Percentiles rank a stretch among this genome's conserved stretches.
These are phyloP conservation scores for Camellia sinensis DNA, from an alignment of 148 eudicot genomes.

Conservation along the genomic window DNA sequence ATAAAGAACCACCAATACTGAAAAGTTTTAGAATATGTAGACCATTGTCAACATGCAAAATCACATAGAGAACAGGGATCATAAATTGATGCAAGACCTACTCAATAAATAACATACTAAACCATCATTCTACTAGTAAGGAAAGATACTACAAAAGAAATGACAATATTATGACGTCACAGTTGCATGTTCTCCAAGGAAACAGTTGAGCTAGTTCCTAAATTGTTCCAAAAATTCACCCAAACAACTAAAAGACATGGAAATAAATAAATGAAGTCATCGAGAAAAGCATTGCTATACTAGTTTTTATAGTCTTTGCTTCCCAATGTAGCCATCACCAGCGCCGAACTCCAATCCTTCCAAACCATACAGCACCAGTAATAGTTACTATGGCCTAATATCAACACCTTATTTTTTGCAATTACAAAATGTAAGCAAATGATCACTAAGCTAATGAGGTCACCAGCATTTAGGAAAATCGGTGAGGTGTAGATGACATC, in stretches of 20 bases:
- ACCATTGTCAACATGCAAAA: background rate
- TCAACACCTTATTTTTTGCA: background rate
- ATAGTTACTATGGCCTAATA: too few relatives aligned
- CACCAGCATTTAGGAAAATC: background rate
- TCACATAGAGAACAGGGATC: background rate
- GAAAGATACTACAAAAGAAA: background rate
- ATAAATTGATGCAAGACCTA: background rate
- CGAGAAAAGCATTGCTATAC: background rate
- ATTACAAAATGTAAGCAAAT: background rate
- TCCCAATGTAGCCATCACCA: background rate
- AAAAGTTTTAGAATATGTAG: background rate
- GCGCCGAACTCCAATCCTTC: background rate
- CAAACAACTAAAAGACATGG: background rate
- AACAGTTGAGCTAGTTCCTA: background rate
- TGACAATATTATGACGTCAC: background rate
- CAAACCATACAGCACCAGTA: background rate
- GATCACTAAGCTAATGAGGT: background rate
- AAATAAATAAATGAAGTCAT: background rate
- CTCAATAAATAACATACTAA: background rate
- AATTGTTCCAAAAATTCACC: background rate
- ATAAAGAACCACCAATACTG: background rate
- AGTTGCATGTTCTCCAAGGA: background rate
- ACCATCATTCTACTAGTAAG: background rate
- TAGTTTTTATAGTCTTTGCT: background rate
- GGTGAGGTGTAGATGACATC: background rate